Evolutionary conservation across 352 stramenopile species (phyloP), one percentile per base, ranked within the genome.

Genomic region (Phytophthora multivora): DNA sequence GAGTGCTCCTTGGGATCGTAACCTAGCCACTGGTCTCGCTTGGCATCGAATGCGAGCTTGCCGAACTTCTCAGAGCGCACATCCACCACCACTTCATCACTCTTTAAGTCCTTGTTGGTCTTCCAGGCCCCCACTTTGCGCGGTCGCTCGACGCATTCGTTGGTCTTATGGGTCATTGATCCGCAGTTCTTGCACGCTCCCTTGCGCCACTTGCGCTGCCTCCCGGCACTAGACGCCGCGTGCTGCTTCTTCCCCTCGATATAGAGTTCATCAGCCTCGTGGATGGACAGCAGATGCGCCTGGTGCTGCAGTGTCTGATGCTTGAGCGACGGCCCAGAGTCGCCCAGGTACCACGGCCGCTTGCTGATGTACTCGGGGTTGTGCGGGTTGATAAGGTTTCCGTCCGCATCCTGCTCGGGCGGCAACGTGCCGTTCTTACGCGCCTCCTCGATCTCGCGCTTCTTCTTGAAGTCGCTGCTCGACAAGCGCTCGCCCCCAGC

Each of bases 341-440:
- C 83, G 53, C 93, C 97, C 43, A 99, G 78, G 79, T 99, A 99
- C 98, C 98, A 99, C 48, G 98, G 98, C 63, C 95, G 87, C 77
- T 99, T 98, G 43, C 91, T 98, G 69, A 99, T 99, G 80, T 98
- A 99, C 77, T 99, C 96, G 40, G 98, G 98, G 74, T 99, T 99
- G 86, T 99, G 97, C 38, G 97, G 97, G 78, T 99, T 99, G 72
- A 99, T 99, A 66, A 99, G 98, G 58, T 97, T 96, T 18, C 96
- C 96, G 19, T 97, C 87, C 16, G 87, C 82, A 68, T 97, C 90
- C 67, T 96, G 72, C 72, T 95, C 88, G 0, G 90, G 89, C 16
- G 86, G 87, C 49, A 95, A 66, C 56, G 79, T 92, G n/a, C 90
- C 90, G 40, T 91, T 91, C 73, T 96, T 94, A 28, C 90, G 83